Percentiles rank a stretch among this genome's conserved stretches.
phyloP scores from a whole-genome alignment of 148 eudicot genomes.

The Rhododendron griersonianum region DNA sequence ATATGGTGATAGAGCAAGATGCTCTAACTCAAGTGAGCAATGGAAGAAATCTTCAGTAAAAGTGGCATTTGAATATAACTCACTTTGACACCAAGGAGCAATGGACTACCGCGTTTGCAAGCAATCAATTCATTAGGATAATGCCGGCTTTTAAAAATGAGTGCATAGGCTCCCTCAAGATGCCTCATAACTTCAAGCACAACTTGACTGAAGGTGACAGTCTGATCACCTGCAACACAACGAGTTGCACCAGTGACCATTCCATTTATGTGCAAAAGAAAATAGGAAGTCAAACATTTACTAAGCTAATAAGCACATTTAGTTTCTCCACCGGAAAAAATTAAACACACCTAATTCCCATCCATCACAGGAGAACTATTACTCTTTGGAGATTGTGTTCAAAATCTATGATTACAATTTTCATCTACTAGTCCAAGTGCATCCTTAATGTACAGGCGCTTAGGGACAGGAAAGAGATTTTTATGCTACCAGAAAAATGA shows the following conservation, averaged over 20 bases:
- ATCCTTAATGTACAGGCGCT: neutral
- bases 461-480: neutral
- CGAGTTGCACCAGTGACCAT: conserved; percentile 1
- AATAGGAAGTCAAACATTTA: neutral
- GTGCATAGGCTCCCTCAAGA: conserved; percentile 99
- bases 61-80: conserved; percentile 13
- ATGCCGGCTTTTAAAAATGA: conserved; percentile 87
- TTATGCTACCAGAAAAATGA: neutral
- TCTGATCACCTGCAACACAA: conserved; percentile 62
- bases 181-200: conserved; percentile 99
- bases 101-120: conserved; percentile 97
- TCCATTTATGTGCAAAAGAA: neutral
- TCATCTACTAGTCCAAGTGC: neutral
- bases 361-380: neutral
- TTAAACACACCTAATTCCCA: neutral
- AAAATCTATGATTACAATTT: neutral
- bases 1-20: neutral
- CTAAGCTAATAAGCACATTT: neutral
- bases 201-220: conserved; percentile 78
- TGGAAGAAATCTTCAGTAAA: neutral
- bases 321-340: neutral
- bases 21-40: neutral
- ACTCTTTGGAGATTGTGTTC: neutral
- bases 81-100: conserved; percentile 98
- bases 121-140: conserved; percentile 97